Evolutionary conservation across 257 asterid species (phyloP), one percentile per base, ranked within the genome.

Genomic region (Misopates orontium): DNA sequence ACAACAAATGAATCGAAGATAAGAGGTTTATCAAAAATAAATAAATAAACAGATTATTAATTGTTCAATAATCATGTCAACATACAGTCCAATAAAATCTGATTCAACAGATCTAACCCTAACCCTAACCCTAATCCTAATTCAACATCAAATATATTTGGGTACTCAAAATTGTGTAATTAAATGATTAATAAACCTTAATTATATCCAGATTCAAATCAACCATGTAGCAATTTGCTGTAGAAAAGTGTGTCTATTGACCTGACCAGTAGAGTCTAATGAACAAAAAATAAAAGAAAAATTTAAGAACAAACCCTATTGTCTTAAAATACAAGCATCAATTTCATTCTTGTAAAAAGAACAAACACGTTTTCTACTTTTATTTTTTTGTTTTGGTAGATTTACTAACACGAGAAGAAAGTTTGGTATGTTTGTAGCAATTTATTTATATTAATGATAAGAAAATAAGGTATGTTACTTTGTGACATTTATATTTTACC

Each of bases 91-190:
- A 60, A 19, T 16, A 41, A 36, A 47, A 47, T 67, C 68, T 58
- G 74, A 62, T 67, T 61, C 55, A 16, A 58, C 83, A 73, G 89
- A 80, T 80, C 89, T 62, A 70, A 71, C 80, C 77, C 75, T 70
- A 76, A 78, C 75, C 81, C 85, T 71, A 67, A 67, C 52, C n/a
- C 31, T 63, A 72, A 69, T 75, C 31, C n/a, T n/a, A n/a, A 10
- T 47, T 41, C 4, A 31, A 58, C 64, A 47, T 47, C 57, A 45
- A 22, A 31, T 39, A 55, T 2, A 55, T 23, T 56, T 57, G 54
- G 48, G 62, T 23, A 39, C 44, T 19, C 28, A 19, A 53, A 49
- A 12, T 49, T 52, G 7, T 36, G 49, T 19, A 10, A 36, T 57
- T 45, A 18, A 39, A 13, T n/a, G 39, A 41, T 31, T 49, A 39